A percentile compares a stretch with the other conserved stretches of the same genome.
These are phyloP conservation scores for Colletotrichum sp. DNA, from an alignment of 2,329 filamentous ascomycete genomes.

Conservation along the genomic window DNA sequence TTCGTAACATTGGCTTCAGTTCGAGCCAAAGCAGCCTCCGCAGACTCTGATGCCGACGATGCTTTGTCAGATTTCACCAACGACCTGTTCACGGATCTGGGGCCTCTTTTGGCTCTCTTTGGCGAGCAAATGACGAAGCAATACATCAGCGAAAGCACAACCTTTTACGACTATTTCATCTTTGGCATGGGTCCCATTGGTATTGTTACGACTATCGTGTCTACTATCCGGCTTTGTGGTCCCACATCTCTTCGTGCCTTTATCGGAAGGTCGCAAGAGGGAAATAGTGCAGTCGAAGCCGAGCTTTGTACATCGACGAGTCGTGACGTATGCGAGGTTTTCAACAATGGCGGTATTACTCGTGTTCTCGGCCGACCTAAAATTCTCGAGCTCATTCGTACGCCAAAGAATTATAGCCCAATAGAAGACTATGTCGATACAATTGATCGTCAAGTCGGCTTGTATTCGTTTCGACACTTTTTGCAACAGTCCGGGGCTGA, in stretches of 20 bases:
- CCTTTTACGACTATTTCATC: not conserved
- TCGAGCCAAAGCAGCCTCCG: fast-evolving
- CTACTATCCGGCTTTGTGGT: not conserved
- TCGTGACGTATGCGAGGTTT: not conserved
- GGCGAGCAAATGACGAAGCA: not conserved
- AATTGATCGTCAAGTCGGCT: no score
- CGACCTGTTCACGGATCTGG: not conserved
- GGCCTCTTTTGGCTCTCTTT: not conserved
- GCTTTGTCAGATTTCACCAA: not conserved
- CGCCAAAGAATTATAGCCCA: no score
- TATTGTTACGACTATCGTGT: not conserved
- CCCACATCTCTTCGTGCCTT: not conserved
- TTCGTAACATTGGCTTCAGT: not conserved
- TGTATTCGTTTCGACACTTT: no score
- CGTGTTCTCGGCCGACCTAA: not conserved
- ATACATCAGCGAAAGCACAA: not conserved
- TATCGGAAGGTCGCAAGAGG: not conserved
- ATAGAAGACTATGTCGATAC: no score
- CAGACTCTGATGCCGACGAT: not conserved
- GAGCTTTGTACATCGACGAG: not conserved
- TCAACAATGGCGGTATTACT: not conserved
- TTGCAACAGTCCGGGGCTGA: no score
- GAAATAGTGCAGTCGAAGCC: fast-evolving
- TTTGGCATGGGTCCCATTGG: not conserved
- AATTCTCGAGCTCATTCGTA: not conserved